phyloP scores from a whole-genome alignment of 176 grass and related monocot species.

The Tillandsia fasciculata region DNA sequence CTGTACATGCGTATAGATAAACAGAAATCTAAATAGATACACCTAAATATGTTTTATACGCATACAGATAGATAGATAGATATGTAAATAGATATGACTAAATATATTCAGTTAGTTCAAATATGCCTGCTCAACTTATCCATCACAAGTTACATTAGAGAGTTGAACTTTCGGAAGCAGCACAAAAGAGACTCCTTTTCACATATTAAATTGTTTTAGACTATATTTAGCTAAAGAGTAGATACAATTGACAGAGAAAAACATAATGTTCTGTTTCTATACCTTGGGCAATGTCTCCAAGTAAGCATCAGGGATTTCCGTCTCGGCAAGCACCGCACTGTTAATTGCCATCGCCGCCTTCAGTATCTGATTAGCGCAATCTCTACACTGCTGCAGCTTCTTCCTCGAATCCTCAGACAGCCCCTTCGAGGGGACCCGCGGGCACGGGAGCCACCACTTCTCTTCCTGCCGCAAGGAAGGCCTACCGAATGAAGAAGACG shows the following conservation, averaged over 20 bases:
- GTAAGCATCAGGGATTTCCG: constrained; percentile 84
- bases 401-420: constrained; percentile 70
- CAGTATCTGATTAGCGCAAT: constrained; percentile 92
- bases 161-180: neutral
- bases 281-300: constrained; percentile 92
- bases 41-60: too few species aligned
- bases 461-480: constrained; percentile 88
- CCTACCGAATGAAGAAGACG: constrained; percentile 43
- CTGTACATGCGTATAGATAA: too few species aligned
- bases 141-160: too few species aligned
- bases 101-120: too few species aligned
- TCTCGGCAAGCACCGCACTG: constrained; percentile 76
- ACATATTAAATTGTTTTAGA: neutral
- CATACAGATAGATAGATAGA: too few species aligned
- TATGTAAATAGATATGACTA: too few species aligned
- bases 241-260: neutral
- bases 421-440: constrained; percentile 67
- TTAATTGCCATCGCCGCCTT: constrained; percentile 99
- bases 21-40: too few species aligned
- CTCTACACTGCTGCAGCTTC: constrained; percentile 81
- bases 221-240: neutral
- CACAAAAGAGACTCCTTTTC: neutral
- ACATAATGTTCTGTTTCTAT: neutral
- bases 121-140: too few species aligned
- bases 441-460: constrained; percentile 96